Evolutionary conservation across 331 rosid species (phyloP).

Genomic region (Telfairia occidentalis): DNA sequence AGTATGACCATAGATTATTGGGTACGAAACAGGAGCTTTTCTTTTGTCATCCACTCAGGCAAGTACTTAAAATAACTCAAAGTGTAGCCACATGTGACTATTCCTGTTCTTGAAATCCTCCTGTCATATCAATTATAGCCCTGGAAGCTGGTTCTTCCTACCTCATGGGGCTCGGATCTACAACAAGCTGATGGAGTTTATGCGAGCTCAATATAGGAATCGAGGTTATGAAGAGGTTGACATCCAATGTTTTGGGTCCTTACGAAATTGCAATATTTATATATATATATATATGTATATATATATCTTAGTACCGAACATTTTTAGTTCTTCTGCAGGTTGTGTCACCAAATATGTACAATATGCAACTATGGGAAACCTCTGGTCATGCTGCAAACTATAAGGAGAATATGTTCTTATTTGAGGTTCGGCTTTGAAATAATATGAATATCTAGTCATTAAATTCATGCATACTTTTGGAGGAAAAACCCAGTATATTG

Average conservation of each 20-base stretch:
- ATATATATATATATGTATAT: too few relatives aligned
- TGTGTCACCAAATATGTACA: slow-evolving; percentile 81
- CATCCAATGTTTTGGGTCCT: slow-evolving; percentile 13
- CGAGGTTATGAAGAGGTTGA: slow-evolving; percentile 93
- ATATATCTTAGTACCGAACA: neutral
- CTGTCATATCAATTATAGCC: slow-evolving; percentile 35
- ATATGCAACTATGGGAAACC: slow-evolving; percentile 92
- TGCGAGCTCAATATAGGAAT: slow-evolving; percentile 60
- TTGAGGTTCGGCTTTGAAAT: slow-evolving; percentile 47
- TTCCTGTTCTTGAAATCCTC: slow-evolving; percentile 8
- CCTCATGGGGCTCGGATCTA: slow-evolving; percentile 80
- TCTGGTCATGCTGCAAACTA: slow-evolving; percentile 97
- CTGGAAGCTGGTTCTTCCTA: slow-evolving; percentile 99
- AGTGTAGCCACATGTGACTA: neutral
- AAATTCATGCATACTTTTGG: neutral
- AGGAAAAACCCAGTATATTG: neutral
- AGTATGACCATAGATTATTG: slow-evolving; percentile 81
- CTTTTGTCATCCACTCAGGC: slow-evolving; percentile 91
- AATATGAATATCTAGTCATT: neutral
- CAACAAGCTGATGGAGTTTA: slow-evolving; percentile 67
- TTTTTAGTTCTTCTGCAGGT: slow-evolving; percentile 49
- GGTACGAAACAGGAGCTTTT: slow-evolving; percentile 91
- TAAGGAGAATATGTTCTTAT: slow-evolving; percentile 83
- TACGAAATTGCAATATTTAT: neutral
- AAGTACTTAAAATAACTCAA: neutral